phyloP scores from a whole-genome alignment of 257 asterid genomes.

The Ilex aquifolium region DNA sequence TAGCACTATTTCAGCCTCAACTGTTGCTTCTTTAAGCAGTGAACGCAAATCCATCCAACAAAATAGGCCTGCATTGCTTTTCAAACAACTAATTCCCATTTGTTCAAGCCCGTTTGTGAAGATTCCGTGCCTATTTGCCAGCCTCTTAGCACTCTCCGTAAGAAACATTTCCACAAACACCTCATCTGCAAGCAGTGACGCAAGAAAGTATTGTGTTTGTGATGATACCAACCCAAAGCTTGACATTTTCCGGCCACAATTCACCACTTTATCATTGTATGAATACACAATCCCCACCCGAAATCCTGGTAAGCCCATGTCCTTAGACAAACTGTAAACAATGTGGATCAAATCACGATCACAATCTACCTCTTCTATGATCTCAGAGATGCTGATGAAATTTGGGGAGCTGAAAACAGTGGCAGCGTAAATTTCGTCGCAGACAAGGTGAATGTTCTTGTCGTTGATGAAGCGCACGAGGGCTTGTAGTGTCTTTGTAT shows the following conservation, averaged over 20 bases:
- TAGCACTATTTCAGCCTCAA: slow-evolving; percentile 56
- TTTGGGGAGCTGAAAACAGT: slow-evolving; percentile 60
- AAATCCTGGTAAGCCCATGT: slow-evolving; percentile 84
- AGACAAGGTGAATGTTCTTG: slow-evolving; percentile 56
- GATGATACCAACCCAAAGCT: slow-evolving; percentile 81
- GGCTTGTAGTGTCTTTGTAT: slow-evolving; percentile 38
- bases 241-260: slow-evolving; percentile 73
- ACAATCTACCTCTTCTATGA: slow-evolving; percentile 30
- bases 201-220: slow-evolving; percentile 64
- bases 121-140: slow-evolving; percentile 32
- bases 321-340: slow-evolving; percentile 78
- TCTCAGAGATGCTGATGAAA: slow-evolving; percentile 66
- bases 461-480: slow-evolving; percentile 35
- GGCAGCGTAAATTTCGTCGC: slow-evolving; percentile 88
- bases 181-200: slow-evolving; percentile 61
- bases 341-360: slow-evolving; percentile 59
- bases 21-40: slow-evolving; percentile 37
- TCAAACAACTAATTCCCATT: slow-evolving; percentile 45
- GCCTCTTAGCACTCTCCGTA: slow-evolving; percentile 39
- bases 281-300: slow-evolving; percentile 73
- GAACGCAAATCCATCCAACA: slow-evolving; percentile 70
- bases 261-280: slow-evolving; percentile 48
- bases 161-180: slow-evolving; percentile 42
- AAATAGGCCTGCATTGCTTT: slow-evolving; percentile 55
- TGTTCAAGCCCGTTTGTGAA: slow-evolving; percentile 43